Base-by-base conservation (phyloP, 2,329 filamentous ascomycete genomes). In the Sclerotinia trifoliorum region DNA sequence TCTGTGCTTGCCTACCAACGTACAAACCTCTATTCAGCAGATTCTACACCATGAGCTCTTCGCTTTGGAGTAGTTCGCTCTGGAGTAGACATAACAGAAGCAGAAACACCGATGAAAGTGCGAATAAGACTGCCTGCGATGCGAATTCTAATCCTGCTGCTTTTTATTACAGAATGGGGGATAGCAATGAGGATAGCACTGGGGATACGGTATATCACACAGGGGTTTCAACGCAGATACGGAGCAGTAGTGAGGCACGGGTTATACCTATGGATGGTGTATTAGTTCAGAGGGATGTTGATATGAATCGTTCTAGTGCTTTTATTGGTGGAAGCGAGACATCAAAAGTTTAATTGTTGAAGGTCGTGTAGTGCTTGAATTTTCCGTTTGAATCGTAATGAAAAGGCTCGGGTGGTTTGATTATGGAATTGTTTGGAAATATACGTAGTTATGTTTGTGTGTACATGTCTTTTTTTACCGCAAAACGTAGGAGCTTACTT, bases 1-100 rank as follows among this genome's bases (percentile, higher is more conserved):
- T 55, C 17, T 55, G 52, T 29, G 52, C 52, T 55, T 55, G 52
- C 29, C 15, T 55, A n/a, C 52, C 52, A 19, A 55, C 52, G 19
- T 55, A 55, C 26, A 29, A 55, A 55, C 52, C 29, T 35, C 52
- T 55, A 11, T 55, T 55, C 29, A 29, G 17, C 26, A 55, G 10
- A 26, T 35, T 55, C 32, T 19, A 55, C 26, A 32, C 52, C 19
- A 55, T 55, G 4, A 10, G 52, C 29, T 35, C 52, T 10, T 55
- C 52, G 52, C 29, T 35, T 7, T 35, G 35, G 35, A 35, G 35
- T 35, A 8, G 35, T 35, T 35, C 35, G 35, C 35, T 55, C 19
- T 35, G 29, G 52, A 35, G 26, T 29, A 55, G 11, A 29, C 52
- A 35, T n/a, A 21, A 17, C 19, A 29, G 19, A 21, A 48, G 17